Base-by-base conservation (phyloP, 139 green algal species). In the Nannochloris sp. region DNA sequence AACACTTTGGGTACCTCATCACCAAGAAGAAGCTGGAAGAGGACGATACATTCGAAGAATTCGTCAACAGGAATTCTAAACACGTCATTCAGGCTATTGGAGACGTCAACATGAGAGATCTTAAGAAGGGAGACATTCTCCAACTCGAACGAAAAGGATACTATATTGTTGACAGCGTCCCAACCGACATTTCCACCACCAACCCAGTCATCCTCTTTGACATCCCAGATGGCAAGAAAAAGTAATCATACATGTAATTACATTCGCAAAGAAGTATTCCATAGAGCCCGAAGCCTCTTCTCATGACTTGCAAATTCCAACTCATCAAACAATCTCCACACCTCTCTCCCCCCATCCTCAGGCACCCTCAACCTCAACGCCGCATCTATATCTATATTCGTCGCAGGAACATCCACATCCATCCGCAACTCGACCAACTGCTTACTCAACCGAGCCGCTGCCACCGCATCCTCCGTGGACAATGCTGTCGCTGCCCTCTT, bases 71-170 rank as follows among this genome's bases (percentile, higher is more conserved):
- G 1, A 36, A 70, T 66, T 69, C 76, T 72, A 65, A 84, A 10
- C 67, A 40, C 48, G 73, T 82, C 40, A 79, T 50, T 23, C 23
- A 45, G 2, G 90, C 86, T 23, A 5, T 87, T n/a, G 91, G 93
- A 33, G 94, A 99, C 62, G 59, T 80, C 58, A 98, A 98, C 83
- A 94, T 97, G 88, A 77, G 86, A 28, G 70, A 70, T 12, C 68
- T 98, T 67, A 71, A 88, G 57, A 93, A 96, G 75, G 90, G 93
- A 13, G 87, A 96, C 10, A 68, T 97, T 28, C 66, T 99, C 11
- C 94, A 99, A 84, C 80, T 99, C 51, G 89, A 97, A 76, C 84
- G 91, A 56, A 95, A 95, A 76, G 93, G 93, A 31, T 99, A 96
- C 81, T 99, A 77, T 84, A 93, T 96, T 40, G 84, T 95, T 43